These are phyloP conservation scores for Exobasidium cylindrosporum DNA, from an alignment of 1,284 basidiomycete species.

Conservation along the genomic window DNA sequence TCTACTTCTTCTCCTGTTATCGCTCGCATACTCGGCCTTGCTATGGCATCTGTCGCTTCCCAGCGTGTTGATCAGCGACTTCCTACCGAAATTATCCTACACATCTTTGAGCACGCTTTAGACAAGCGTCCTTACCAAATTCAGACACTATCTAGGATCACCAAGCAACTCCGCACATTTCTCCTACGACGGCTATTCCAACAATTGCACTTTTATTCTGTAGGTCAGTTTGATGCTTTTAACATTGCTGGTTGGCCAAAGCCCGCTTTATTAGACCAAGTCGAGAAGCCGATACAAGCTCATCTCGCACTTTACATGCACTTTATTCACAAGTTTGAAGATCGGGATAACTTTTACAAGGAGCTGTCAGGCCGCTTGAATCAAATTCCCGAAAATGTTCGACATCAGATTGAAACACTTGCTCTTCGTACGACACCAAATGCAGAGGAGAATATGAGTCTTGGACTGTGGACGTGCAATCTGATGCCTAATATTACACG, in stretches of 20 bases:
- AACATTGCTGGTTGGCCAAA: not conserved
- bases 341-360: not conserved
- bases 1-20: not conserved
- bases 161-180: not conserved
- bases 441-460: not conserved
- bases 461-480: not conserved
- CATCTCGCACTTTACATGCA: not conserved
- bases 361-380: not conserved
- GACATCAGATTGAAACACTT: not conserved
- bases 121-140: not conserved
- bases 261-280: not conserved
- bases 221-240: not conserved
- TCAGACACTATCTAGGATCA: not conserved
- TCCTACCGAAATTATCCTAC: not conserved
- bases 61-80: not conserved
- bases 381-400: not conserved
- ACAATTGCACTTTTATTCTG: not conserved
- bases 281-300: not conserved
- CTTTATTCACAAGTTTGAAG: not conserved
- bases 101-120: not conserved
- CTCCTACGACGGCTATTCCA: not conserved
- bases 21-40: no score
- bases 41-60: not conserved
- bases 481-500: not conserved
- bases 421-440: not conserved